Conservation (phyloP, 1,139 yeast species). For the Yamadazyma dushanensis region DNA sequence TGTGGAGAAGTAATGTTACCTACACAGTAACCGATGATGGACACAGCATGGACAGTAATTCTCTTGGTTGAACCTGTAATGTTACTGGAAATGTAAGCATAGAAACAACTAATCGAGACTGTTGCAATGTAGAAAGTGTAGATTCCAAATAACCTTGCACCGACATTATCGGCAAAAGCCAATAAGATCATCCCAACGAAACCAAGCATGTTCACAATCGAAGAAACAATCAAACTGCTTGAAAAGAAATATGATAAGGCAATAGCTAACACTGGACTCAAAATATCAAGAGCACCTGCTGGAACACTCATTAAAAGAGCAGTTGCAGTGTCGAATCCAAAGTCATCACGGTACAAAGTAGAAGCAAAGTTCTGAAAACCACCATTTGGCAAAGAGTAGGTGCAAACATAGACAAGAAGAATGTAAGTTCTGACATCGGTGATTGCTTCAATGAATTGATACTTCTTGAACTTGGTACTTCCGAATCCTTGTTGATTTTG, state of each 20-base stretch:
- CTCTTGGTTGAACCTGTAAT: conserved; percentile 25
- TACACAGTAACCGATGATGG: conserved; percentile 52
- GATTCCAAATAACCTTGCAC: conserved; percentile 7
- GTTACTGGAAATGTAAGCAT: conserved; percentile 17
- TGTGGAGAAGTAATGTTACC: conserved; percentile 74
- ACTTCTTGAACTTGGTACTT: conserved; percentile 49
- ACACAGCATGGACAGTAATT: conserved; percentile 21
- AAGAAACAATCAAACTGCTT: conserved; percentile 31
- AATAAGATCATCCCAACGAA: conserved; percentile 40
- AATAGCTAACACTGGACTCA: conserved; percentile 34
- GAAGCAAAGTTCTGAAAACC: conserved; percentile 32
- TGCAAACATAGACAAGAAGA: conserved; percentile 26
- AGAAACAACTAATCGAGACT: conserved; percentile 10
- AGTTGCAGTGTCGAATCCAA: conserved; percentile 34
- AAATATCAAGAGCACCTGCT: conserved; percentile 34
- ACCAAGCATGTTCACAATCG: conserved; percentile 16
- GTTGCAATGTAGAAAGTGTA: conserved; percentile 7
- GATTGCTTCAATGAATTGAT: conserved; percentile 58
- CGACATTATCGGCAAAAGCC: conserved; percentile 38
- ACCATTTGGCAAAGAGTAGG: conserved; percentile 31
- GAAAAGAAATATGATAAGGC: conserved; percentile 37
- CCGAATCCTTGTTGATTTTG: conserved; percentile 58
- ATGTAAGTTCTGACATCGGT: conserved; percentile 42
- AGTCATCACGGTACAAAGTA: conserved; percentile 36
- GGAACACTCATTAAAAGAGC: conserved; percentile 36